Conservation (phyloP, 2,329 filamentous ascomycete genomes). For the Colletotrichum godetiae region DNA sequence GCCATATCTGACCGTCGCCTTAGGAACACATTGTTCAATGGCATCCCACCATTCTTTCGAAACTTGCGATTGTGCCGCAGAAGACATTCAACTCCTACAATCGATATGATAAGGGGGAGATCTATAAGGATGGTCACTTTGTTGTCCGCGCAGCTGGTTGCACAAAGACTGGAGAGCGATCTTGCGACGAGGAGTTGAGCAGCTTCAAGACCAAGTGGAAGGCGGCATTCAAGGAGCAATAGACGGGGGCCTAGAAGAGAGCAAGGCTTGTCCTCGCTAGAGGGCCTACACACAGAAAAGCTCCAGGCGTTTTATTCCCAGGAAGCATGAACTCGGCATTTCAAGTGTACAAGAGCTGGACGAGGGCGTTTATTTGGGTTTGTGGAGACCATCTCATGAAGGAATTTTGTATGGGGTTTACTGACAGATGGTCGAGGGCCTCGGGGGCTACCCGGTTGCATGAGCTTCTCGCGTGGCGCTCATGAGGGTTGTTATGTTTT, state of each 20-base stretch:
- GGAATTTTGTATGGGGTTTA: constrained; percentile 14
- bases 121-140: constrained; percentile 86
- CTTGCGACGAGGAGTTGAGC: constrained; percentile 79
- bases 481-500: constrained; percentile 10
- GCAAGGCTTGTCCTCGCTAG: neutral
- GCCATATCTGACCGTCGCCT: neutral
- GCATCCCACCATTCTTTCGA: constrained; percentile 95
- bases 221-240: constrained; percentile 52
- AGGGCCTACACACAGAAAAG: constrained; percentile 7
- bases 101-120: constrained; percentile 61
- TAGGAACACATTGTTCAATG: constrained; percentile 93
- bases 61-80: constrained; percentile 90
- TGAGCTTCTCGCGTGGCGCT: constrained; percentile 6
- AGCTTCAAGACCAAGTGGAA: constrained; percentile 61
- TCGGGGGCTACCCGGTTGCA: constrained; percentile 15
- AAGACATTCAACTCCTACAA: constrained; percentile 84
- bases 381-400: constrained; percentile 13
- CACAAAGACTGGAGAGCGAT: constrained; percentile 63
- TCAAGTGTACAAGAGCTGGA: constrained; percentile 27
- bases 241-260: constrained; percentile 51
- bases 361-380: constrained; percentile 34
- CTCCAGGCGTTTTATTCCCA: constrained; percentile 30
- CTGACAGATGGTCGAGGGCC: neutral
- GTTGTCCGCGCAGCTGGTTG: constrained; percentile 84
- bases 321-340: constrained; percentile 27